Percentiles rank a stretch among this genome's conserved stretches.
These are phyloP conservation scores for Stemphylium beticola DNA, from an alignment of 2,329 filamentous ascomycete genomes.

Conservation along the genomic window DNA sequence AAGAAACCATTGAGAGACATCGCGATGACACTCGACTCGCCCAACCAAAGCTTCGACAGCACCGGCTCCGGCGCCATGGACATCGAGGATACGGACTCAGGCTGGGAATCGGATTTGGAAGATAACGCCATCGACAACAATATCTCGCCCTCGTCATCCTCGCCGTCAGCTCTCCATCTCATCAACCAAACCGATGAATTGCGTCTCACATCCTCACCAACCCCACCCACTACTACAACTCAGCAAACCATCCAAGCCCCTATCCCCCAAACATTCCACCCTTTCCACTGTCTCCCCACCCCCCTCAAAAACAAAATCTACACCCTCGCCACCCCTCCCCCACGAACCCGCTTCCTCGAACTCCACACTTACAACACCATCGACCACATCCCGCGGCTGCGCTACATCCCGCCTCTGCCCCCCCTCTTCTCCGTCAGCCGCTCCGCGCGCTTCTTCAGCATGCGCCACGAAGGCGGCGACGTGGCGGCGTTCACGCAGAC, in stretches of 20 bases:
- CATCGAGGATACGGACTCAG: too few relatives aligned
- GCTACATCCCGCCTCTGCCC: slow-evolving; percentile 19
- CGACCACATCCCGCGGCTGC: slow-evolving; percentile 3
- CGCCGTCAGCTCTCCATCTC: too few relatives aligned
- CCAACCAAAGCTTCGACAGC: too few relatives aligned
- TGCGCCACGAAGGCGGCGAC: slow-evolving; percentile 12
- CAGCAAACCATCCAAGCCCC: neutral
- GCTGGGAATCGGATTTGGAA: too few relatives aligned
- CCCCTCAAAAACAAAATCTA: slow-evolving; percentile 8
- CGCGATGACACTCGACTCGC: too few relatives aligned
- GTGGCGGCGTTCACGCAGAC: slow-evolving; percentile 3
- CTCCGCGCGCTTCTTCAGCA: slow-evolving; percentile 15
- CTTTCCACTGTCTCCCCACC: slow-evolving; percentile 8
- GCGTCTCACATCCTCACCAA: too few relatives aligned
- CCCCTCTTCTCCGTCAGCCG: slow-evolving; percentile 14
- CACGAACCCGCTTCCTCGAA: slow-evolving; percentile 23
- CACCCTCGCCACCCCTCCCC: slow-evolving; percentile 6
- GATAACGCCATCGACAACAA: too few relatives aligned
- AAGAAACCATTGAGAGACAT: too few relatives aligned
- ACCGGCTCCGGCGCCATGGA: too few relatives aligned
- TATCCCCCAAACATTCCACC: neutral
- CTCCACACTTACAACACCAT: slow-evolving; percentile 17
- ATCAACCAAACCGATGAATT: too few relatives aligned
- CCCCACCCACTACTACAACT: too few relatives aligned
- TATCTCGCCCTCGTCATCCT: too few relatives aligned